These are phyloP conservation scores for Orobanche coerulescens DNA, from an alignment of 257 asterid species.

Conservation along the genomic window DNA sequence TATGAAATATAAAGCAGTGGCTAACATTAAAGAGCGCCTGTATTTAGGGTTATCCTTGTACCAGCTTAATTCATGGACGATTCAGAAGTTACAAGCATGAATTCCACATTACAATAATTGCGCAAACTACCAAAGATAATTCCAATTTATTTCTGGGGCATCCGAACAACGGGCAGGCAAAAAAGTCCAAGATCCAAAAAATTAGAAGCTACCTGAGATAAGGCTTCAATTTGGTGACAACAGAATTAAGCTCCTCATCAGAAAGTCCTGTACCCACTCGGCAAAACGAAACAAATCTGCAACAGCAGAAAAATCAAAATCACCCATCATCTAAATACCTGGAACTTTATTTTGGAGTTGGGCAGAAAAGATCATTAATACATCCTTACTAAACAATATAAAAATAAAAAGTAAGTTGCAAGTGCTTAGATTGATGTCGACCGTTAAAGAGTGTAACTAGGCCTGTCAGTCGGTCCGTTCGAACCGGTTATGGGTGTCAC, in stretches of 20 bases:
- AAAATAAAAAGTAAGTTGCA: neutral
- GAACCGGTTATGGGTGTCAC: too few relatives aligned
- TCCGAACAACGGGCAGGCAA: conserved; percentile 13
- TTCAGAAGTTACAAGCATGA: neutral
- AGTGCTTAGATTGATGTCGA: neutral
- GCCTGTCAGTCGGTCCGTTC: too few relatives aligned
- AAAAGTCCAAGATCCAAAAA: conserved; percentile 8
- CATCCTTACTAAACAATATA: neutral
- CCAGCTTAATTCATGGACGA: conserved; percentile 5
- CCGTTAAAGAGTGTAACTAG: neutral
- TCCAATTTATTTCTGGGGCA: neutral
- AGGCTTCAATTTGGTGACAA: conserved; percentile 77
- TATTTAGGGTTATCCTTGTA: neutral
- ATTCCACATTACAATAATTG: neutral
- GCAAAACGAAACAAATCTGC: conserved; percentile 97
- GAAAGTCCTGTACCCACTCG: conserved; percentile 98
- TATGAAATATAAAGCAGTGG: neutral
- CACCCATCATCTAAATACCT: conserved; percentile 12
- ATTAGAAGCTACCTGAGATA: conserved; percentile 53
- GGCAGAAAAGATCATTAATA: conserved; percentile 4
- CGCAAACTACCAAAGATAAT: conserved; percentile 6
- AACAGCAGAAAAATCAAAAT: conserved; percentile 32
- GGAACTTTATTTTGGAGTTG: conserved; percentile 5
- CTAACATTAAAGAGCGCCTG: conserved; percentile 3
- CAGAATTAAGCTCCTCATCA: conserved; percentile 76